A percentile compares a stretch with the other conserved stretches of the same genome.
These are phyloP conservation scores for Pichia sp. DNA, from an alignment of 1,139 yeast genomes.

Conservation along the genomic window DNA sequence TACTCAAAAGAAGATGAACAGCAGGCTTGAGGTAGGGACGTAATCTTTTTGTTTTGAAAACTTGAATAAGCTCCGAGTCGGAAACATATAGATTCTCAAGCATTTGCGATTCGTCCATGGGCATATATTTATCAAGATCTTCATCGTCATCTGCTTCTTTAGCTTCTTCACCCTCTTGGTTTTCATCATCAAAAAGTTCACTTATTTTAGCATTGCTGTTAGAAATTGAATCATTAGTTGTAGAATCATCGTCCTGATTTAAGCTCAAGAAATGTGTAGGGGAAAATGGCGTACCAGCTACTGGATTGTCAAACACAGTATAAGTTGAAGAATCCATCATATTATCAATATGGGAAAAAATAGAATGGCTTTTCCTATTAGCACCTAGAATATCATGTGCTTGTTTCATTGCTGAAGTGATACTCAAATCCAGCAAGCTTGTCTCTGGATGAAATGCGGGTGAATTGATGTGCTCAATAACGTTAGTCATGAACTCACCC, in stretches of 20 bases:
- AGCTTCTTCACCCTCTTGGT: constrained; percentile 1
- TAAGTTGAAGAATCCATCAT: no score
- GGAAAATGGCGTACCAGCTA: no score
- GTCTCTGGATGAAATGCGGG: constrained; percentile 16
- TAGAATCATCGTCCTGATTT: no score
- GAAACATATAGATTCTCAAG: constrained; percentile 23
- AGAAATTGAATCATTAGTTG: no score
- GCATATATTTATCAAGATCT: constrained; percentile 12
- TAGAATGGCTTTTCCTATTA: no score
- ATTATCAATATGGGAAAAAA: no score
- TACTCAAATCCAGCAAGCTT: constrained; percentile 11
- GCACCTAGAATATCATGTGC: constrained; percentile 2
- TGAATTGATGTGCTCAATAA: constrained; percentile 18
- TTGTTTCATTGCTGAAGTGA: constrained; percentile 9
- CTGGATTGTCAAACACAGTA: no score
- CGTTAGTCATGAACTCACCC: constrained; percentile 9
- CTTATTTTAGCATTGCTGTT: not conserved
- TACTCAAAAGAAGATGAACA: constrained; percentile 20
- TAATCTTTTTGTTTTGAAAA: constrained; percentile 19
- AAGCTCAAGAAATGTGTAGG: no score
- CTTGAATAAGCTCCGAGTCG: constrained; percentile 22
- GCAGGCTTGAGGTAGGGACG: constrained; percentile 22
- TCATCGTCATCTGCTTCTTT: constrained; percentile 7
- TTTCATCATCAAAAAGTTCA: not conserved
- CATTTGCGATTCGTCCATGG: constrained; percentile 29